Evolutionary conservation across 1,139 yeast genomes (phyloP), one percentile per base, ranked within the genome.

Genomic region (Hemisphaericaspora xylofermentans): DNA sequence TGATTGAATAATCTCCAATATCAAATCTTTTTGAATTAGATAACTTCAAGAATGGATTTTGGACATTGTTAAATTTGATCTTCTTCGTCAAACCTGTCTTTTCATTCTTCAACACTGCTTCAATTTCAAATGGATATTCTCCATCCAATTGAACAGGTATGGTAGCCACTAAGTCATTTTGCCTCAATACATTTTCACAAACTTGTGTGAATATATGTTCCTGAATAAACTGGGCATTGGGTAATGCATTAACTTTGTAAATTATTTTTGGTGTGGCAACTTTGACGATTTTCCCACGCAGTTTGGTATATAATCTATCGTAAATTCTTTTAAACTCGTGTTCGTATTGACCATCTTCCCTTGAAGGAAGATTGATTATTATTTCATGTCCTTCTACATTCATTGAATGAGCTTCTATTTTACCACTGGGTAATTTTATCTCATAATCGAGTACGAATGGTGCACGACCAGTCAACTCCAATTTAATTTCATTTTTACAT

Each of bases 371-470:
- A 3, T 62, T 59, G 16, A 72, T 53, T 6, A 43, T 50, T 6
- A 64, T 42, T 16, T 56, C 51, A 31, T 58, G 39, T 15, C 56
- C 54, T 6, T 65, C 66, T 14, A 65, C 54, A 3, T 61, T 55
- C 62, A 71, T 61, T 3, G 67, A 52, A 36, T 69, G 56, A 2
- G 54, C 28, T 37, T 71, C 80, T 2, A 57, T 38, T 26, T 56
- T 57, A 0, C 87, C 88, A 52, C 63, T 68, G 3, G 96, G 94
- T 35, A 76, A 68, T 27, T 65, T 66, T 21, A 88, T 67, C 29
- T 81, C 80, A 56, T 89, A 91, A 40, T 80, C 80, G 30, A 91
- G 67, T 8, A 78, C 64, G 52, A 88, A 89, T 24, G 98, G 97
- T 0, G 85, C 73, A 4, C 76, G 65, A 1, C 96, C 96, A 35